Evolutionary conservation across 2,329 filamentous ascomycete genomes (phyloP).

Genomic region (Penicillium sp.): DNA sequence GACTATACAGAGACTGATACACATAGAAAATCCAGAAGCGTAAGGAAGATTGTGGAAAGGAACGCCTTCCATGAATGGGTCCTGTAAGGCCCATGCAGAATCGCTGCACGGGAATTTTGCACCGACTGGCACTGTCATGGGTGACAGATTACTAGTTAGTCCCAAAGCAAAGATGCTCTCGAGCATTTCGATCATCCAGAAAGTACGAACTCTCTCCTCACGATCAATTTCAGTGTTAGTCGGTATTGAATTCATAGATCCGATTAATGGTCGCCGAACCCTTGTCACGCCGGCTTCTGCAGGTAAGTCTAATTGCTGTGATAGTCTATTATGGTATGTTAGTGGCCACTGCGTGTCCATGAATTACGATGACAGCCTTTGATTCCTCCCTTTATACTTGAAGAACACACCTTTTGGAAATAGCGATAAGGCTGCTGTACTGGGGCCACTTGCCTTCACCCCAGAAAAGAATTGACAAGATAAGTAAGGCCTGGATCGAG

Average conservation of each 20-base stretch:
- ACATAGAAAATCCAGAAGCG: background rate
- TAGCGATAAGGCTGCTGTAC: background rate
- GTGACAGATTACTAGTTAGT: background rate
- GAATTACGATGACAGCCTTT: no score
- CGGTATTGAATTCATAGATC: no score
- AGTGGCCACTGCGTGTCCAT: no score
- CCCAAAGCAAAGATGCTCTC: conserved; percentile 1
- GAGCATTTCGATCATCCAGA: conserved; percentile 4
- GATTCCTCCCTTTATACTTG: no score
- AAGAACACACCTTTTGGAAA: background rate
- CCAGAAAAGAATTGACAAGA: background rate
- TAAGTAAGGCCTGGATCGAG: background rate
- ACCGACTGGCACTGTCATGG: background rate
- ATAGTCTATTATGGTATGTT: no score
- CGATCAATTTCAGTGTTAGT: background rate
- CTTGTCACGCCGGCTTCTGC: no score
- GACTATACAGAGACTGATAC: background rate
- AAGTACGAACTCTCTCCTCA: background rate
- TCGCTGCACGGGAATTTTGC: background rate
- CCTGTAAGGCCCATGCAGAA: background rate
- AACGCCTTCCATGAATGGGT: background rate
- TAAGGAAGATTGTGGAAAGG: background rate
- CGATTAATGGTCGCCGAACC: no score
- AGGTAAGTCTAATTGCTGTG: no score
- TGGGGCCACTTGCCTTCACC: background rate